Base-by-base conservation (phyloP, 2,329 filamentous ascomycete genomes). In the Fusarium tupiense region DNA sequence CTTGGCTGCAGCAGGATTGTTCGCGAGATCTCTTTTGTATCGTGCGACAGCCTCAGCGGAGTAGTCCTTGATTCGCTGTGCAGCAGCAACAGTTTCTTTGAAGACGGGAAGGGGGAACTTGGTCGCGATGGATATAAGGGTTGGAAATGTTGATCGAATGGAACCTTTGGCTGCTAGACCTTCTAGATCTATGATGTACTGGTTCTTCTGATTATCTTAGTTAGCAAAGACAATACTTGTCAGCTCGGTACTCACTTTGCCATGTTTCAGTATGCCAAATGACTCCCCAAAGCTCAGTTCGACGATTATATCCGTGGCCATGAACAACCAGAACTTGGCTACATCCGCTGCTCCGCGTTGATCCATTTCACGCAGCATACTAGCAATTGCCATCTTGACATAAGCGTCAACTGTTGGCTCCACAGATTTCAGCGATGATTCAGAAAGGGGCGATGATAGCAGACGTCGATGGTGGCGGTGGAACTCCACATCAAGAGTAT, bases 171-270 rank as follows among this genome's bases (percentile, higher is more conserved):
- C 31, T 5, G 50, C n/a, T 16, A 53, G n/a, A 6, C 50, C 50
- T 37, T 53, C 50, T 0, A 53, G 19, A 4, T 53, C 50, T 8
- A 22, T 2, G 13, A 53, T 26, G 2, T 37, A 37, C n/a, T 53
- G 50, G 33, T 26, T 53, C 4, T 37, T 37, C 31, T 53, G 13
- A 9, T 4, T 19, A 53, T 4, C 2, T 37, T 1, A 6, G 31
- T 53, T 22, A 53, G 50, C 0, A 26, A 37, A 12, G 4, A 20
- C 0, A n/a, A 12, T 8, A 13, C 0, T 3, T 26, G n/a, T 8
- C 1, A 26, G 7, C 0, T 19, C 2, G 10, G 9, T 38, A 38
- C 37, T 19, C 10, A 20, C 31, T 26, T 53, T 8, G 2, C 50
- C 31, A 2, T 53, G n/a, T 9, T 52, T 2, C 6, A 61, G 16